phyloP scores from a whole-genome alignment of 1,139 yeast species.

The Candida tropicalis region DNA sequence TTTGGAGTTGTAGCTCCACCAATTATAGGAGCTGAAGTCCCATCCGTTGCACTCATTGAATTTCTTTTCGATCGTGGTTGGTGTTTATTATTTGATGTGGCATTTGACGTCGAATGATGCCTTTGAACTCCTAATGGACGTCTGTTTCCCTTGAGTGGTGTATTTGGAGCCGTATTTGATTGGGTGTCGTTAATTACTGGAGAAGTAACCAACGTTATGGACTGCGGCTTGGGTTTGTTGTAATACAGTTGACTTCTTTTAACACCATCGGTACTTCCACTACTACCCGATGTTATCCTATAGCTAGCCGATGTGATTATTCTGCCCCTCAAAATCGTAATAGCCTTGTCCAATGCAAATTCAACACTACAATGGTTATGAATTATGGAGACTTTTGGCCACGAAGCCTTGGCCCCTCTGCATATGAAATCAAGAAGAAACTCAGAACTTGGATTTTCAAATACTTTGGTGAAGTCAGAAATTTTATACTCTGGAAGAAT shows the following conservation, averaged over 20 bases:
- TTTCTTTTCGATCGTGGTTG: slow-evolving; percentile 25
- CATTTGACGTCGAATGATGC: slow-evolving; percentile 24
- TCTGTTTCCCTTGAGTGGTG: slow-evolving; percentile 16
- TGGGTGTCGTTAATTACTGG: slow-evolving; percentile 18
- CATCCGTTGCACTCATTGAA: slow-evolving; percentile 27
- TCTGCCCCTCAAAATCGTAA: slow-evolving; percentile 65
- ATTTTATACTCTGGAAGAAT: slow-evolving; percentile 75
- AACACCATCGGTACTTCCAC: slow-evolving; percentile 5
- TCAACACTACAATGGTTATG: slow-evolving; percentile 90
- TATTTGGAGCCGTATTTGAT: slow-evolving; percentile 15
- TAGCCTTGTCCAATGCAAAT: slow-evolving; percentile 81
- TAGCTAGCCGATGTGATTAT: slow-evolving; percentile 46
- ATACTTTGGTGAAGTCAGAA: slow-evolving; percentile 60
- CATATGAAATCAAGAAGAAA: slow-evolving; percentile 70
- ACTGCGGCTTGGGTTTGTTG: slow-evolving; percentile 7
- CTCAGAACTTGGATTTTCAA: slow-evolving; percentile 79
- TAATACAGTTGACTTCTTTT: slow-evolving; percentile 16
- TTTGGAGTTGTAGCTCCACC: slow-evolving; percentile 12
- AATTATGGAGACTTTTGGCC: slow-evolving; percentile 88
- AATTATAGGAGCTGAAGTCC: slow-evolving; percentile 3
- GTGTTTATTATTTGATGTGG: slow-evolving; percentile 6
- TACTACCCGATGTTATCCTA: slow-evolving; percentile 18
- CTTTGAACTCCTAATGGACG: slow-evolving; percentile 24
- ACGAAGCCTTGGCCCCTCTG: slow-evolving; percentile 88
- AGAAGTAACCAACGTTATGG: slow-evolving; percentile 26